phyloP scores from a whole-genome alignment of 2,329 filamentous ascomycete species.

The Penicillium sp. region DNA sequence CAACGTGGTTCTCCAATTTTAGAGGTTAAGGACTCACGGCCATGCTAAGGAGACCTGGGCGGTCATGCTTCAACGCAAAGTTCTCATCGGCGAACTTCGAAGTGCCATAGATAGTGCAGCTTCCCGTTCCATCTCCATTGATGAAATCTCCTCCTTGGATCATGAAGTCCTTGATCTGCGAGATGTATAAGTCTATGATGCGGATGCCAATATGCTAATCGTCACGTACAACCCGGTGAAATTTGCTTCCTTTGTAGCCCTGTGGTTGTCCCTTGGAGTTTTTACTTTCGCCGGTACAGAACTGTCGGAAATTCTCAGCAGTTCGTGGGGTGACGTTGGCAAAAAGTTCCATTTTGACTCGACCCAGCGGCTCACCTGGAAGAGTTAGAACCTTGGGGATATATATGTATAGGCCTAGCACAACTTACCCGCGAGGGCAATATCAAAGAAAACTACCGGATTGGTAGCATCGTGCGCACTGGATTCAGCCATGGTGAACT shows the following conservation, averaged over 20 bases:
- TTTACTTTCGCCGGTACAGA: conserved; percentile 91
- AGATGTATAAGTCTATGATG: neutral
- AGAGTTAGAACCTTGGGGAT: neutral
- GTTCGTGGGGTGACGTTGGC: conserved; percentile 78
- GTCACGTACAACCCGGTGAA: conserved; percentile 77
- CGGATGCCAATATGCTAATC: neutral
- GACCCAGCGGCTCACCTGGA: conserved; percentile 75
- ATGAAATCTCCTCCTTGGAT: conserved; percentile 95
- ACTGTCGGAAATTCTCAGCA: conserved; percentile 94
- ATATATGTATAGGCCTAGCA: neutral
- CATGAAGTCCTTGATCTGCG: conserved; percentile 91
- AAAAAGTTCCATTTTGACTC: conserved; percentile 88
- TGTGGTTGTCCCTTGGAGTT: conserved; percentile 71
- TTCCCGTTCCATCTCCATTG: conserved; percentile 87
- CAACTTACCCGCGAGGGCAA: conserved; percentile 44
- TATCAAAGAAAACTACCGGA: conserved; percentile 49
- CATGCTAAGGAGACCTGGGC: conserved; percentile 82
- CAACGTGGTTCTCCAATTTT: neutral
- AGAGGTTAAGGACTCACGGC: conserved; percentile 57
- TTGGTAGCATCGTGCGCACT: conserved; percentile 23
- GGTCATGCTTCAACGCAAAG: conserved; percentile 73
- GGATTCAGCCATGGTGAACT: conserved; percentile 11
- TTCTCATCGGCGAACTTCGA: conserved; percentile 87
- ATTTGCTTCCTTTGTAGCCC: conserved; percentile 92
- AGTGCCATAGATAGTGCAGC: conserved; percentile 79